Conservation (phyloP, 2,329 filamentous ascomycete genomes). For the Fusarium citri region DNA sequence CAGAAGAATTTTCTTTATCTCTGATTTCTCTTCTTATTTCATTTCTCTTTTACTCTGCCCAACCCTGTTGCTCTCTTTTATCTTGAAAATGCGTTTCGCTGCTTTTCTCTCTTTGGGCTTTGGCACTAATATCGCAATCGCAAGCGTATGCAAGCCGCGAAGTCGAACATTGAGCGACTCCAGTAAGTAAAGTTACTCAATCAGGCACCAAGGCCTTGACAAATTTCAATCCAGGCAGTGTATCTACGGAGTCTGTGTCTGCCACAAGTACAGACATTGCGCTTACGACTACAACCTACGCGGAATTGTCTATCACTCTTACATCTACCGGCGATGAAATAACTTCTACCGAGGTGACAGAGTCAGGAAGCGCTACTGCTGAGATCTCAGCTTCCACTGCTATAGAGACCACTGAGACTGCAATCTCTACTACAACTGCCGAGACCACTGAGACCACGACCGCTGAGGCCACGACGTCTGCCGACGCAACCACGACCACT, state of each 20-base stretch:
- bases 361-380: background rate
- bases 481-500: background rate
- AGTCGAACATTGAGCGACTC: background rate
- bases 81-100: background rate
- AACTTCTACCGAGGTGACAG: background rate
- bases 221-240: background rate
- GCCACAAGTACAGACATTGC: background rate
- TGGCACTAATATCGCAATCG: background rate
- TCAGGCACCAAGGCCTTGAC: background rate
- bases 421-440: background rate
- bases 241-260: background rate
- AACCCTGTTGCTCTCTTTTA: background rate
- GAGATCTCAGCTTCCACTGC: background rate
- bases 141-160: background rate
- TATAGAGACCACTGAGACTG: background rate
- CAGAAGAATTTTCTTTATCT: background rate
- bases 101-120: background rate
- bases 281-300: background rate
- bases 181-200: background rate
- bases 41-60: background rate
- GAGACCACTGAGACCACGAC: background rate
- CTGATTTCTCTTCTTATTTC: background rate
- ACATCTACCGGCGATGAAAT: background rate
- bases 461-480: background rate
- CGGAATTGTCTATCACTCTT: background rate